phyloP scores from a whole-genome alignment of 306 rosid genomes.

The Dicorynia guianensis region DNA sequence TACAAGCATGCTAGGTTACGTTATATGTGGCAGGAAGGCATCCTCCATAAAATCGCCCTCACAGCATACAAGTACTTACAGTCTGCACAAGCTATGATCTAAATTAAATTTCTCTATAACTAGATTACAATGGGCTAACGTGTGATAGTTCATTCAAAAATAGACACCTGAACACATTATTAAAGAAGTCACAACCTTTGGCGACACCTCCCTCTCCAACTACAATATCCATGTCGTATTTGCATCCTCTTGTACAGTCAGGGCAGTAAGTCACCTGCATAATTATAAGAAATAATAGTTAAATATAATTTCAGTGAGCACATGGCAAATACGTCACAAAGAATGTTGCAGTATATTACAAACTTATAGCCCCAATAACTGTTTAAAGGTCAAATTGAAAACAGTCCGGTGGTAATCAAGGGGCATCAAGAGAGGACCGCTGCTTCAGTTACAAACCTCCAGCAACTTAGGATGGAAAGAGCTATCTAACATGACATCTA shows the following conservation, averaged over 20 bases:
- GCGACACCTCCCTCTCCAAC: slow-evolving; percentile 60
- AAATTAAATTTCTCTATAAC: neutral
- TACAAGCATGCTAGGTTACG: neutral
- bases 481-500: slow-evolving; percentile 92
- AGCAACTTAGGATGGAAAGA: slow-evolving; percentile 80
- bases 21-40: neutral
- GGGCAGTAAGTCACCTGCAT: slow-evolving; percentile 96
- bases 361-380: neutral
- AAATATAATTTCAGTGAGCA: slow-evolving; percentile 7
- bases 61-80: neutral
- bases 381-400: slow-evolving; percentile 18
- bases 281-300: slow-evolving; percentile 10
- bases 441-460: slow-evolving; percentile 66
- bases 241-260: slow-evolving; percentile 93
- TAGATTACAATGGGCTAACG: slow-evolving; percentile 61
- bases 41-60: slow-evolving; percentile 3
- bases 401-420: neutral
- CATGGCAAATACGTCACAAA: slow-evolving; percentile 10
- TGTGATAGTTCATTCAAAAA: slow-evolving; percentile 78
- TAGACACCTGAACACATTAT: slow-evolving; percentile 81
- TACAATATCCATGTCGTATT: slow-evolving; percentile 67
- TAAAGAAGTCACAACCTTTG: slow-evolving; percentile 68
- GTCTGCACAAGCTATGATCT: neutral
- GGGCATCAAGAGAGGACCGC: neutral
- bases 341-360: slow-evolving; percentile 7